Evolutionary conservation across 345 rosid species (phyloP), one percentile per base, ranked within the genome.

Genomic region (Lenwebbia sp.): DNA sequence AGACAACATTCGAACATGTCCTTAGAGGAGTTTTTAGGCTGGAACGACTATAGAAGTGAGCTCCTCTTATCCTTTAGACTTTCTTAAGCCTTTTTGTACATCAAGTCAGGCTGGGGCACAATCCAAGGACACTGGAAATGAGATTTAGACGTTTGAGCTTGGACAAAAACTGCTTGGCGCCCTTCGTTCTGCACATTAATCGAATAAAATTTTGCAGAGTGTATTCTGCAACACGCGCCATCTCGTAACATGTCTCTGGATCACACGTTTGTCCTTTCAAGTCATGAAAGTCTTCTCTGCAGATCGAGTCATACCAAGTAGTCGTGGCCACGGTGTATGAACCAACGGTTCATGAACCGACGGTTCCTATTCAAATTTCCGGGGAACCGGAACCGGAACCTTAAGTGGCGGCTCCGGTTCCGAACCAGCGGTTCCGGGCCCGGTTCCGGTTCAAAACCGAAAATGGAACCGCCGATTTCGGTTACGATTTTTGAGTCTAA

Each of bases 111-210:
- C 84, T 54, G 85, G 83, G 85, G 55, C 40, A 11, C 21, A 60
- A 85, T 58, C 50, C 86, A 6, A 65, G 41, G 76, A 30, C 84
- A 54, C 84, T 52, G 87, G 50, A 65, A 78, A 33, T 83, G 41
- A 70, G 92, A 92, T 30, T 86, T 82, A 62, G 92, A 88, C 93
- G 33, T 88, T 51, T 88, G 90, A 88, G 70, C 87, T 50, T 87
- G 78, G 89, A 87, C 86, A 60, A 22, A 86, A 65, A 56, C 44
- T 40, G 62, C 84, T 56, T 56, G 83, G 56, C 30, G 49, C 49
- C 82, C 82, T 21, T 70, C 51, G 44, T 75, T 54, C 83, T 84
- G 21, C 85, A 78, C 21, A 33, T 65, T 65, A 33, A 65, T 33
- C 44, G 23, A 65, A 8, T 17, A 1, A 8, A 10, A 65, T 33